Conservation (phyloP, 495 filamentous ascomycete genomes). For the Friedmanniomyces simplex region DNA sequence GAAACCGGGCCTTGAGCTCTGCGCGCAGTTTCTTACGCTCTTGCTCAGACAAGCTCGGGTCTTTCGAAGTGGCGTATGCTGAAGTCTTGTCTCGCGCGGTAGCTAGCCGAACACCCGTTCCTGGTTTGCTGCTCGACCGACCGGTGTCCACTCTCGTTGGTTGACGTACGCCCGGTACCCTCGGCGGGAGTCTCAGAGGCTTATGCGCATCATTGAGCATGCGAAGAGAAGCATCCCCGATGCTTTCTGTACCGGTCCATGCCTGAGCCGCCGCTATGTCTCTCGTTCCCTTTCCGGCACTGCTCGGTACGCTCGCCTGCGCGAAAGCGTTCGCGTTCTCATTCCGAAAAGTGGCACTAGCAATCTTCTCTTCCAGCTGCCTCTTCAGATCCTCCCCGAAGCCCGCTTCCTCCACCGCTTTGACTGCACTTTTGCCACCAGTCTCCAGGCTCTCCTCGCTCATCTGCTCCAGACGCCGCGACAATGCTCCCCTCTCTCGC, state of each 20-base stretch:
- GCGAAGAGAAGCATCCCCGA: conserved; percentile 66
- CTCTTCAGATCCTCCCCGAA: conserved; percentile 79
- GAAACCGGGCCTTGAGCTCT: conserved; percentile 72
- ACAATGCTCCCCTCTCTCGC: conserved; percentile 49
- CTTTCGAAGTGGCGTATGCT: conserved; percentile 56
- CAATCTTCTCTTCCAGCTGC: conserved; percentile 62
- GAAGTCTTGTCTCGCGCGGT: conserved; percentile 68
- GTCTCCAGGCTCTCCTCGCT: conserved; percentile 68
- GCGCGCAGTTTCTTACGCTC: conserved; percentile 59
- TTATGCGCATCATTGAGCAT: conserved; percentile 83
- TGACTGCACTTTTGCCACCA: conserved; percentile 58
- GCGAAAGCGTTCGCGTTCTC: conserved; percentile 62
- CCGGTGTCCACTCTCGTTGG: conserved; percentile 45
- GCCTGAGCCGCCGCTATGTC: conserved; percentile 58
- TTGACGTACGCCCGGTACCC: conserved; percentile 30
- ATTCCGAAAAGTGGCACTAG: conserved; percentile 56
- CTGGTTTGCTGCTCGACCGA: conserved; percentile 33
- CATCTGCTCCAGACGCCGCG: conserved; percentile 61
- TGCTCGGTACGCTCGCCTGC: conserved; percentile 48
- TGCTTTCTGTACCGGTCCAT: conserved; percentile 69
- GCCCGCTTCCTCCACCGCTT: conserved; percentile 71
- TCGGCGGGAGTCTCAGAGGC: conserved; percentile 45
- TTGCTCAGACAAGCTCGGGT: conserved; percentile 48
- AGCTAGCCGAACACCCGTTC: conserved; percentile 52
- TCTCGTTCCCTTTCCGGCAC: conserved; percentile 61